Evolutionary conservation across 1,139 yeast genomes (phyloP).

Genomic region (Hemisphaericaspora lyxosophila): DNA sequence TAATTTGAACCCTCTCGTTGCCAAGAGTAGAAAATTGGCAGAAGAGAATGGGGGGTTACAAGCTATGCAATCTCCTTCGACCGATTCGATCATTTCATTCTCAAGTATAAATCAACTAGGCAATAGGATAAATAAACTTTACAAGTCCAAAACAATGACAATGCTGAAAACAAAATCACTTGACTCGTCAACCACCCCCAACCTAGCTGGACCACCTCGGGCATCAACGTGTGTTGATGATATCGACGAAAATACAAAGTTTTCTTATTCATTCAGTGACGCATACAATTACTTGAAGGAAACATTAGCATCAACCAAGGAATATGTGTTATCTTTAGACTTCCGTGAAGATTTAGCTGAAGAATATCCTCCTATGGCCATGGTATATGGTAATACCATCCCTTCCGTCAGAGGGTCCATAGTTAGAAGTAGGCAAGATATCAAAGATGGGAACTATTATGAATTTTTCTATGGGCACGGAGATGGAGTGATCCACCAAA

Average conservation of each 20-base stretch:
- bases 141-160: constrained; percentile 8
- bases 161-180: not conserved
- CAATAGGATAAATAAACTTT: constrained; percentile 10
- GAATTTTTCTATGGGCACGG: constrained; percentile 86
- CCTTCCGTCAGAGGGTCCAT: constrained; percentile 83
- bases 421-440: constrained; percentile 61
- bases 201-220: not conserved
- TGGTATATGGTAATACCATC: constrained; percentile 74
- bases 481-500: constrained; percentile 87
- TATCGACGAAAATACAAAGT: constrained; percentile 13
- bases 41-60: constrained; percentile 5
- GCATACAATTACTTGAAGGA: constrained; percentile 64
- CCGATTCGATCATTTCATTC: constrained; percentile 14
- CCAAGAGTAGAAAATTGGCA: constrained; percentile 33
- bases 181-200: constrained; percentile 4
- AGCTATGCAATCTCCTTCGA: constrained; percentile 5
- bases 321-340: constrained; percentile 57
- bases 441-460: constrained; percentile 68
- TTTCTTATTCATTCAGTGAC: constrained; percentile 50
- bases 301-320: constrained; percentile 60
- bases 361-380: constrained; percentile 78
- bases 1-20: constrained; percentile 73
- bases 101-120: constrained; percentile 21
- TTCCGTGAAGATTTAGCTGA: constrained; percentile 45
- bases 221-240: constrained; percentile 6